phyloP scores from a whole-genome alignment of 2,329 filamentous ascomycete species.

The Diplodia corticola region DNA sequence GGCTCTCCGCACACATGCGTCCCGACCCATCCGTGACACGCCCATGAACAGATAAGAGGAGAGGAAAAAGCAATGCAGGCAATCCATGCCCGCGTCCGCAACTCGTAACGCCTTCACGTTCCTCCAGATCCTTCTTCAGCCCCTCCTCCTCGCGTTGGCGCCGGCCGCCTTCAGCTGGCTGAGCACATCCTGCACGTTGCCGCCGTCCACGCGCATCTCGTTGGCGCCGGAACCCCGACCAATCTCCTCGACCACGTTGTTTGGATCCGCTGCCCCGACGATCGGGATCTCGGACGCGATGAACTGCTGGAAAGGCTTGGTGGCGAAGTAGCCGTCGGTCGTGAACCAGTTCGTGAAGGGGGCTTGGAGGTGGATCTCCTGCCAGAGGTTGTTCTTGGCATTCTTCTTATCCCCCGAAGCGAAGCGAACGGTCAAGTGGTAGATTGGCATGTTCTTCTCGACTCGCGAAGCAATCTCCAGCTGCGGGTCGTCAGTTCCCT shows the following conservation, averaged over 20 bases:
- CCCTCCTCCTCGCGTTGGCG: slow-evolving; percentile 38
- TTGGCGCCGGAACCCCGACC: slow-evolving; percentile 32
- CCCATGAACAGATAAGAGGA: neutral
- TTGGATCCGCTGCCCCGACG: slow-evolving; percentile 66
- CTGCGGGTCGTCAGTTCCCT: slow-evolving; percentile 43
- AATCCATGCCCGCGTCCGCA: neutral
- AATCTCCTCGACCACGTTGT: slow-evolving; percentile 49
- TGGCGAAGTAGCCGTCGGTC: slow-evolving; percentile 71
- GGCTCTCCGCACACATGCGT: neutral
- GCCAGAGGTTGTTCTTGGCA: slow-evolving; percentile 33
- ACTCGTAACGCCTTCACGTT: slow-evolving; percentile 1
- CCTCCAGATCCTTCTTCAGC: slow-evolving; percentile 24
- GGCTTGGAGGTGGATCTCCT: slow-evolving; percentile 58
- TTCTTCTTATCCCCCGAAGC: slow-evolving; percentile 33
- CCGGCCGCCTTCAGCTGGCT: slow-evolving; percentile 37
- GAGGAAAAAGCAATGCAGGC: slow-evolving; percentile 3
- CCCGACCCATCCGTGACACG: neutral
- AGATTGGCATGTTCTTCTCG: slow-evolving; percentile 79
- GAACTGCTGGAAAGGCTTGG: slow-evolving; percentile 75
- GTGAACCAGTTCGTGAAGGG: slow-evolving; percentile 75
- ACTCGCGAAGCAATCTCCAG: slow-evolving; percentile 71
- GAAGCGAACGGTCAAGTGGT: slow-evolving; percentile 69
- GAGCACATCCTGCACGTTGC: slow-evolving; percentile 38
- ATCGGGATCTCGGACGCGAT: slow-evolving; percentile 67
- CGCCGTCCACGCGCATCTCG: slow-evolving; percentile 34